Evolutionary conservation across 2,329 filamentous ascomycete genomes (phyloP), one percentile per base, ranked within the genome.

Genomic region (Meredithiella fracta): DNA sequence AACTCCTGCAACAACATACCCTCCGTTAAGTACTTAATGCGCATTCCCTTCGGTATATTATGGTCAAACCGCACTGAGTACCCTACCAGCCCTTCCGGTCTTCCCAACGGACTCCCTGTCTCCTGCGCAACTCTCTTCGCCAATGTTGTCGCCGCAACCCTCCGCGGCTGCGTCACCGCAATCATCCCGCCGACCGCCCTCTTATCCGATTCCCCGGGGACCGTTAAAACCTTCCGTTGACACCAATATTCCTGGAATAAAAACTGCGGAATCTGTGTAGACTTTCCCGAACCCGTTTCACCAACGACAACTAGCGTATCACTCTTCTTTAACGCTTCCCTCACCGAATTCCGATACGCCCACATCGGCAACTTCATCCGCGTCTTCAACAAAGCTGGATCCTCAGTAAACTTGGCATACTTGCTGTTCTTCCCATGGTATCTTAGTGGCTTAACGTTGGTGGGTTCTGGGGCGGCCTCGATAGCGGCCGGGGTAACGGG

Each of bases 21-120:
- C 67, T 98, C 94, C 0, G 92, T 98, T 60, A 98, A 72, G 63
- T 89, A 98, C 65, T 97, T 97, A 69, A 98, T 84, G 63, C 78
- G 82, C 3, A 87, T 86, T n/a, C 81, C 83, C 20, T 79, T 79
- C n/a, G 87, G 86, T 0, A 86, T 80, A 11, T 85, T 82, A 59
- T 90, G 86, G 62, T 98, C 92, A 64, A 98, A 98, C 56, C 92
- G 84, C 34, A 98, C 91, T 3, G 87, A 91, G 66, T 97, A 98
- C 42, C 92, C 92, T 9, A 98, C 90, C 26, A 73, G 64, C 1
- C 77, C 70, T 53, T 77, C 67, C 2, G 47, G 25, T 20, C 50
- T 34, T 9, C 49, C 50, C 7, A 80, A 65, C 0, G 78, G 76
- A 1, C 73, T 79, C 1, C 77, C 77, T 26, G 72, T 73, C 61